A percentile compares a stretch with the other conserved stretches of the same genome.
These are phyloP conservation scores for Ascochyta viciae-villosae DNA, from an alignment of 2,329 filamentous ascomycete species.

Conservation along the genomic window DNA sequence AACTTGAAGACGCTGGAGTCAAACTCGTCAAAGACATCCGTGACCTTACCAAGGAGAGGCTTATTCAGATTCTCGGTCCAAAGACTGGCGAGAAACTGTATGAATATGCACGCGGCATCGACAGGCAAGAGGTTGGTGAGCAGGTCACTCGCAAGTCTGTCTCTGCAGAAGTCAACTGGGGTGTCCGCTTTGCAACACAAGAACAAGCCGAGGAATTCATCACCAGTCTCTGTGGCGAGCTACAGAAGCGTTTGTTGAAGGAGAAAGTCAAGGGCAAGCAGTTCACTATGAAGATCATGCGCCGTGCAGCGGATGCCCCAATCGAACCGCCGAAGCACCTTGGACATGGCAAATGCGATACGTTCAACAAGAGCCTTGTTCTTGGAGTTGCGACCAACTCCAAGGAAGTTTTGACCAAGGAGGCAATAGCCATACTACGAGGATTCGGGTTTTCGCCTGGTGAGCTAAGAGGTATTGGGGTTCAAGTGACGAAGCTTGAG, in stretches of 20 bases:
- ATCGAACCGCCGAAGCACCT: constrained; percentile 91
- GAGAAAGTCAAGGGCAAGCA: constrained; percentile 88
- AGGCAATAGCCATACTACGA: constrained; percentile 83
- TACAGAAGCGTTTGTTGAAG: constrained; percentile 79
- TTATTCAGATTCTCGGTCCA: constrained; percentile 77
- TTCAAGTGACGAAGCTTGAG: constrained; percentile 93
- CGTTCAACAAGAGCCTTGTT: constrained; percentile 83
- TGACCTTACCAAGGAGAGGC: constrained; percentile 75
- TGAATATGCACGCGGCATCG: constrained; percentile 89
- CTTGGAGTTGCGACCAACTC: constrained; percentile 87
- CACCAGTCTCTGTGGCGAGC: constrained; percentile 80
- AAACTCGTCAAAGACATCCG: constrained; percentile 84
- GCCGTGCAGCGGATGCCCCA: constrained; percentile 82
- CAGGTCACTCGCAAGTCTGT: constrained; percentile 89
- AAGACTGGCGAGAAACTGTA: constrained; percentile 92
- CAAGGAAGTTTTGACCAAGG: constrained; percentile 73
- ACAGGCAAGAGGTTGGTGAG: constrained; percentile 83
- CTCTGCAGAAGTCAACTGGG: constrained; percentile 97
- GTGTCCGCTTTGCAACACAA: constrained; percentile 91
- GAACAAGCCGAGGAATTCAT: constrained; percentile 95
- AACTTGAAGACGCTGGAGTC: constrained; percentile 85
- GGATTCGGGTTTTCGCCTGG: constrained; percentile 86
- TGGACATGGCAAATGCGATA: constrained; percentile 94
- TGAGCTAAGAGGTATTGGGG: constrained; percentile 88
- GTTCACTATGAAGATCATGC: constrained; percentile 94